These are phyloP conservation scores for Senna siamea DNA, from an alignment of 306 rosid genomes.

Conservation along the genomic window DNA sequence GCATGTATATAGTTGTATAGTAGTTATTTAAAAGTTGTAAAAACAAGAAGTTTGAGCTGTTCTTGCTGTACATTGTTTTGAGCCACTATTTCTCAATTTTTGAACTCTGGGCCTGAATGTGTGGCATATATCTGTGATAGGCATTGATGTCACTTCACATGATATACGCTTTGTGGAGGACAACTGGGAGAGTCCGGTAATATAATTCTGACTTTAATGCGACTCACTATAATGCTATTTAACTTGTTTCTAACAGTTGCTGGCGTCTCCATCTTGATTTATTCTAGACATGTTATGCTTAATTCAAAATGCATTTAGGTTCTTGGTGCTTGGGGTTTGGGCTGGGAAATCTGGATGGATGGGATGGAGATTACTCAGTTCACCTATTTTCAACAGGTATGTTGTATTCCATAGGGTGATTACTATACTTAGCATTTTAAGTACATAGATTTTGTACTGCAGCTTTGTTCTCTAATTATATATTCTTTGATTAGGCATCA, in stretches of 20 bases:
- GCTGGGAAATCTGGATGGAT: conserved; percentile 99
- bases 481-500: conserved; percentile 10
- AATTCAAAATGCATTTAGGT: conserved; percentile 58
- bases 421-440: background rate
- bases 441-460: background rate
- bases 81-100: conserved; percentile 24
- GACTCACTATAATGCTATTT: conserved; percentile 37
- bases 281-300: background rate
- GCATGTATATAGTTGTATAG: background rate
- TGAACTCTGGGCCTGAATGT: conserved; percentile 36
- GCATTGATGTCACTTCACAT: conserved; percentile 84
- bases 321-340: conserved; percentile 99
- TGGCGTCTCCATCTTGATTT: conserved; percentile 8
- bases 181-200: conserved; percentile 99
- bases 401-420: conserved; percentile 23
- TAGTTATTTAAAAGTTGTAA: conserved; percentile 3
- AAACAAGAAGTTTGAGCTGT: conserved; percentile 20
- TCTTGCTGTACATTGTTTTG: conserved; percentile 18
- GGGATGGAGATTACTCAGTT: conserved; percentile 99
- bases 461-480: background rate
- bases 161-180: conserved; percentile 98
- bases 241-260: conserved; percentile 8
- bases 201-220: conserved; percentile 9
- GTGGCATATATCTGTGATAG: conserved; percentile 50
- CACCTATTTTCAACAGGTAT: conserved; percentile 96